Percentiles rank a stretch among this genome's conserved stretches.
Evolutionary conservation across 1,284 basidiomycete species (phyloP).

Genomic region (Malassezia pachydermatis): DNA sequence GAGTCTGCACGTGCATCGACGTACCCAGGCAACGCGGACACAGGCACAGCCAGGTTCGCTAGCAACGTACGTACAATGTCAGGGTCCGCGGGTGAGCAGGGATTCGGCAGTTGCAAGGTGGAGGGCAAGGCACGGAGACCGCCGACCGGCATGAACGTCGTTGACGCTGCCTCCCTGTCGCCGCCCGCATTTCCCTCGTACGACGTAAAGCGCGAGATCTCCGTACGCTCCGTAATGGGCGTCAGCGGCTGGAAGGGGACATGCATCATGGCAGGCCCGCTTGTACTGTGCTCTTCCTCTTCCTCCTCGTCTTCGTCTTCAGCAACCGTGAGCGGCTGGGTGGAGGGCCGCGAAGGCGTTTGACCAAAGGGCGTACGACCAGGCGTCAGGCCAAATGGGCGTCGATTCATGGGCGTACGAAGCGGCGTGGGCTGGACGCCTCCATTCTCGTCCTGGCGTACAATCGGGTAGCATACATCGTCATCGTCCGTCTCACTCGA

Average conservation of each 20-base stretch:
- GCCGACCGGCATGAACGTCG: slow-evolving; percentile 1
- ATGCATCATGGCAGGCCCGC: slow-evolving; percentile 19
- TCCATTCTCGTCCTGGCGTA: slow-evolving; percentile 25
- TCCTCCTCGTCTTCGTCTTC: slow-evolving; percentile 29
- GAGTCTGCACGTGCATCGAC: slow-evolving; percentile 52
- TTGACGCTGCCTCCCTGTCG: neutral
- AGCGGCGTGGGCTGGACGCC: slow-evolving; percentile 16
- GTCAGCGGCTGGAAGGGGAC: slow-evolving; percentile 33
- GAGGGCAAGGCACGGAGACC: neutral
- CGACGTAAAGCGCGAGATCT: neutral
- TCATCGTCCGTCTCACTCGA: slow-evolving; percentile 21
- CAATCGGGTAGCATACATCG: slow-evolving; percentile 13
- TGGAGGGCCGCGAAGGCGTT: slow-evolving; percentile 28
- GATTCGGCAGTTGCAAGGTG: slow-evolving; percentile 57
- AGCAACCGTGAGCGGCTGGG: slow-evolving; percentile 5
- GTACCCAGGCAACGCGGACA: slow-evolving; percentile 57
- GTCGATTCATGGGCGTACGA: slow-evolving; percentile 14
- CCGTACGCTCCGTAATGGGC: slow-evolving; percentile 40
- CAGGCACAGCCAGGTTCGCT: slow-evolving; percentile 55
- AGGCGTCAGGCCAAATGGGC: slow-evolving; percentile 15
- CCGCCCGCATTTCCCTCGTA: neutral
- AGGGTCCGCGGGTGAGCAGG: slow-evolving; percentile 74
- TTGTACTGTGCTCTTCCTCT: slow-evolving; percentile 4
- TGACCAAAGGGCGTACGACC: slow-evolving; percentile 22
- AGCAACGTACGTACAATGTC: slow-evolving; percentile 61